Evolutionary conservation across 176 grass and related monocot genomes (phyloP).

Genomic region (Phoenix dactylifera): DNA sequence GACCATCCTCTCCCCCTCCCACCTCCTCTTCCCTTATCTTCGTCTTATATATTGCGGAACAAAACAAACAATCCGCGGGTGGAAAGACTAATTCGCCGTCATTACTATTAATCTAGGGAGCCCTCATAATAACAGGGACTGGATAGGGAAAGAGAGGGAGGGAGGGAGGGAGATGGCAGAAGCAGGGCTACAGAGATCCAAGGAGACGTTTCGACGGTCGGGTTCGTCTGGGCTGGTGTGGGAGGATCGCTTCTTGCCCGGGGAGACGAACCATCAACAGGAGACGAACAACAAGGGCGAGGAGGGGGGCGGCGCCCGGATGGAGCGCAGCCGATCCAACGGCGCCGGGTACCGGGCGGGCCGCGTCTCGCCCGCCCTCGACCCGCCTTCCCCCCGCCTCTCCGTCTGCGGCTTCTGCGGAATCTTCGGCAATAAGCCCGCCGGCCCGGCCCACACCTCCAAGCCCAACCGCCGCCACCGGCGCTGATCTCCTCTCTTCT

Average conservation of each 20-base stretch:
- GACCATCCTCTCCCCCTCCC: too few species aligned
- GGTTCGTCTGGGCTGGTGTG: slow-evolving; percentile 80
- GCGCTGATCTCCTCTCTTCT: neutral
- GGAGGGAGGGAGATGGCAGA: neutral
- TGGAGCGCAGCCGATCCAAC: slow-evolving; percentile 7
- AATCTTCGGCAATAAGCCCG: slow-evolving; percentile 44
- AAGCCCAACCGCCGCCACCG: slow-evolving; percentile 9
- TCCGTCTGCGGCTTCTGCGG: slow-evolving; percentile 63
- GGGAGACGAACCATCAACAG: slow-evolving; percentile 34
- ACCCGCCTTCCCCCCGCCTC: slow-evolving; percentile 77
- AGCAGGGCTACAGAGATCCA: slow-evolving; percentile 72
- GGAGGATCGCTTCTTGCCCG: slow-evolving; percentile 46
- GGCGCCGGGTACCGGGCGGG: slow-evolving; percentile 41
- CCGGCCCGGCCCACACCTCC: slow-evolving; percentile 15
- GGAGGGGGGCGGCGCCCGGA: slow-evolving; percentile 8
- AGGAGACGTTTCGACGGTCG: slow-evolving; percentile 76
- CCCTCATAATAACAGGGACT: too few species aligned
- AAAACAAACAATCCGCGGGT: too few species aligned
- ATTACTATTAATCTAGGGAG: too few species aligned
- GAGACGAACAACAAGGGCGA: slow-evolving; percentile 6
- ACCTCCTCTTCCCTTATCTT: too few species aligned
- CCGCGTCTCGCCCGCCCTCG: slow-evolving; percentile 39
- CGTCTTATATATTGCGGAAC: too few species aligned
- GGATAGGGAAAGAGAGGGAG: neutral
- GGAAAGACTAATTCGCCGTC: too few species aligned